These are phyloP conservation scores for Aspergillus pseudoviridinutans DNA, from an alignment of 2,329 filamentous ascomycete species.

Conservation along the genomic window DNA sequence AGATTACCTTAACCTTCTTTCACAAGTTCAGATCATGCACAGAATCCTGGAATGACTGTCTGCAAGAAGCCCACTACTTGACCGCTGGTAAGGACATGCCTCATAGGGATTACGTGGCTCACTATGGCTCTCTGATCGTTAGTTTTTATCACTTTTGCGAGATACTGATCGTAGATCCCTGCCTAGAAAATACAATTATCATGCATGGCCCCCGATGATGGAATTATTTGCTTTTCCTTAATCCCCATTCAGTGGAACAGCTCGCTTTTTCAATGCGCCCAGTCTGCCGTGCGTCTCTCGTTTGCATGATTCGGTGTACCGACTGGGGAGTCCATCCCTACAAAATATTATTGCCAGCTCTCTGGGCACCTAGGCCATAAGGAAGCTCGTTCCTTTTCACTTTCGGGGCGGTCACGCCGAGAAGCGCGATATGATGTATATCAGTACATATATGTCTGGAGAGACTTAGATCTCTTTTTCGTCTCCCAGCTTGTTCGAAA, in stretches of 20 bases:
- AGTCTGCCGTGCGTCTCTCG: constrained; percentile 11
- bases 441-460: constrained; percentile 12
- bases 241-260: constrained; percentile 10
- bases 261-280: constrained; percentile 14
- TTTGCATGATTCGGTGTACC: background rate
- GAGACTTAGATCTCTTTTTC: constrained; percentile 1
- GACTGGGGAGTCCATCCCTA: background rate
- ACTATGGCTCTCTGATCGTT: background rate
- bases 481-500: constrained; percentile 1
- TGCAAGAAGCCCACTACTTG: background rate
- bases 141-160: background rate
- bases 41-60: background rate
- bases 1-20: background rate
- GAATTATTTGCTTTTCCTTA: constrained; percentile 4
- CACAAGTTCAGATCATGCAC: background rate
- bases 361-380: background rate
- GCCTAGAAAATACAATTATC: constrained; percentile 11
- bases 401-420: background rate
- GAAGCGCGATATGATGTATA: background rate
- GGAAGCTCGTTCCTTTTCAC: background rate
- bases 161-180: constrained; percentile 8
- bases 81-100: background rate
- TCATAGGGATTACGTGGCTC: background rate
- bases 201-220: constrained; percentile 6
- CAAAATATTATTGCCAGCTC: background rate